Evolutionary conservation across 2,329 filamentous ascomycete genomes (phyloP), one percentile per base, ranked within the genome.

Genomic region (Diaporthe capsici): DNA sequence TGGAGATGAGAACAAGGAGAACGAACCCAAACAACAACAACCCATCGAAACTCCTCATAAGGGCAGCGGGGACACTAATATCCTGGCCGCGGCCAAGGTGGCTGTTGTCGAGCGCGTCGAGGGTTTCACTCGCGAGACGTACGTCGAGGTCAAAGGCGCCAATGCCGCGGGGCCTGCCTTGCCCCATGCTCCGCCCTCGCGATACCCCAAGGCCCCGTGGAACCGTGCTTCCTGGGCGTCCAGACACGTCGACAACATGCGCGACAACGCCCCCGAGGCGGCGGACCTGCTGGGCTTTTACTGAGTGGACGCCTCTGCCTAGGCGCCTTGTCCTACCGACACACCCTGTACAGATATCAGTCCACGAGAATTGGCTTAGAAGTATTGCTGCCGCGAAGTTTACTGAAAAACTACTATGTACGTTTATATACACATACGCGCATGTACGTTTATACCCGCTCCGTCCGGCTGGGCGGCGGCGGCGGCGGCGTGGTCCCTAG

Each of bases 1-100:
- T 8, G 31, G 47, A 53, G 65, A 53, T 42, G 65, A 68, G 34
- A 53, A 68, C 63, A 51, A 25, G 47, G 28, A 42, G 47, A 53
- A 42, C n/a, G n/a, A 53, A 68, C n/a, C 13, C 22, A 47, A 34
- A 3, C 31, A 39, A 6, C 31, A 53, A 4, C 22, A 17, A 12
- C 12, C 31, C 5, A 51, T 15, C 31, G 47, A 68, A 20, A 28
- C 4, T 10, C n/a, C 1, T 22, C 31, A 13, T 4, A 17, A 22
- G 47, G 22, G 4, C 8, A 39, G 47, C 47, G 28, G 1, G 31
- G 47, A 28, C 34, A 25, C 31, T 8, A 20, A 5, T 7, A 15
- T 51, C 22, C 3, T 37, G 22, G 20, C 63, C 12, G 31, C 44
- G 31, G 28, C 5, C 47, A 39, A 68, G 47, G 13, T 37, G 28